Evolutionary conservation across 2,329 filamentous ascomycete species (phyloP).

Genomic region (Xenosphaeropsis pyriputrescens): DNA sequence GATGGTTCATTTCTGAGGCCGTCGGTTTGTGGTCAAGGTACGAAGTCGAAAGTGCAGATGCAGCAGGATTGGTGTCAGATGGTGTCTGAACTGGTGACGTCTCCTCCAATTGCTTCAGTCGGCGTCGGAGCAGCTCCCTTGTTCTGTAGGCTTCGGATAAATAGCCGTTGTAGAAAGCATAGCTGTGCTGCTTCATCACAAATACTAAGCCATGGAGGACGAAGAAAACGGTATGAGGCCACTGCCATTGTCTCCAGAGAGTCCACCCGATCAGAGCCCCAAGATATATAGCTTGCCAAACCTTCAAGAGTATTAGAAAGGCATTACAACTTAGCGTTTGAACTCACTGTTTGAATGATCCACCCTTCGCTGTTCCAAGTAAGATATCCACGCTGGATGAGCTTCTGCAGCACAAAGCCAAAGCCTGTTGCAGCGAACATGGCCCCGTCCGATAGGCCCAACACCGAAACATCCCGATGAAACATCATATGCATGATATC

Average conservation of each 20-base stretch:
- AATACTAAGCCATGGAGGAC: conserved; percentile 61
- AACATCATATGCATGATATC: conserved; percentile 62
- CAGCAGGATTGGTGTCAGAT: conserved; percentile 24
- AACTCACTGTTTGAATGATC: conserved; percentile 52
- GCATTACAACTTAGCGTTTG: not conserved
- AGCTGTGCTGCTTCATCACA: conserved; percentile 76
- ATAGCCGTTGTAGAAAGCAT: conserved; percentile 67
- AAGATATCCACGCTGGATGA: conserved; percentile 41
- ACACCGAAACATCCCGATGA: conserved; percentile 34
- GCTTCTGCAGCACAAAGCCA: conserved; percentile 48
- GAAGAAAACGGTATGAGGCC: conserved; percentile 71
- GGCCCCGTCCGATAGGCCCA: conserved; percentile 49
- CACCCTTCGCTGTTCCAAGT: conserved; percentile 56
- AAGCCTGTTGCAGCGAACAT: conserved; percentile 54
- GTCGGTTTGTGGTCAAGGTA: conserved; percentile 28
- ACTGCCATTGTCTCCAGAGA: conserved; percentile 61
- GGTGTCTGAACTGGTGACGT: conserved; percentile 30
- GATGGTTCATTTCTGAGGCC: conserved; percentile 23
- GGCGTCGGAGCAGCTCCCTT: conserved; percentile 26
- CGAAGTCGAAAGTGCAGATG: conserved; percentile 27
- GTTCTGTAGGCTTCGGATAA: conserved; percentile 44
- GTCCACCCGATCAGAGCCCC: conserved; percentile 48
- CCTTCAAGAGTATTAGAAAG: conserved; percentile 16
- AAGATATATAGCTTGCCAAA: conserved; percentile 57
- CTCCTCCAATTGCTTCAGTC: conserved; percentile 41